Evolutionary conservation across 768 basidiomycete species (phyloP).

Genomic region (Royoungia palumana): DNA sequence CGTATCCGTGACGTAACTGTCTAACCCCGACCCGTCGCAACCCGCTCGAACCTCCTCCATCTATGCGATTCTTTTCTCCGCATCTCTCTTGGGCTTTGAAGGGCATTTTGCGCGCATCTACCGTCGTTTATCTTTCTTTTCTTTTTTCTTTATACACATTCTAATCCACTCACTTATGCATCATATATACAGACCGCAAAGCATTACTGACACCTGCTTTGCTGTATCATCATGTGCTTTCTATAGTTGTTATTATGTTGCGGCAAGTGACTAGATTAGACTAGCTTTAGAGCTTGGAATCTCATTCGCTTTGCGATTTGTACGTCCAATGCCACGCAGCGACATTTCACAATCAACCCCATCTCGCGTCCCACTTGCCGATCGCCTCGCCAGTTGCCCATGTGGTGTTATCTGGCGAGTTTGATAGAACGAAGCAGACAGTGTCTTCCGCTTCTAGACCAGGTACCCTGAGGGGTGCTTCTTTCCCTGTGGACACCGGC

Average conservation of each 20-base stretch:
- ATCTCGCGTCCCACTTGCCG: slow-evolving; percentile 40
- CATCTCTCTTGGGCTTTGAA: slow-evolving; percentile 14
- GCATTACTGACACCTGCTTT: slow-evolving; percentile 23
- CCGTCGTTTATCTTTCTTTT: slow-evolving; percentile 17
- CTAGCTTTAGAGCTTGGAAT: slow-evolving; percentile 14
- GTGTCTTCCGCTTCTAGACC: slow-evolving; percentile 53
- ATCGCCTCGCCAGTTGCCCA: slow-evolving; percentile 49
- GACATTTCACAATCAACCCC: slow-evolving; percentile 29
- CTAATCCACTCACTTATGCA: slow-evolving; percentile 37
- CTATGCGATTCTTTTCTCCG: not conserved
- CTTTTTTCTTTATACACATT: slow-evolving; percentile 13
- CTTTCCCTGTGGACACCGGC: slow-evolving; percentile 25
- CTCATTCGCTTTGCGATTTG: slow-evolving; percentile 40
- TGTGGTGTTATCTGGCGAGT: slow-evolving; percentile 3
- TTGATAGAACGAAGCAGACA: slow-evolving; percentile 41
- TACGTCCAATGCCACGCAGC: slow-evolving; percentile 22
- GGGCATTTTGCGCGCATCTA: slow-evolving; percentile 16
- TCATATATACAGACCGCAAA: slow-evolving; percentile 32
- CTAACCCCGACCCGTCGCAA: slow-evolving; percentile 5
- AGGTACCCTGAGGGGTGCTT: slow-evolving; percentile 41
- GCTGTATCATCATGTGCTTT: slow-evolving; percentile 33
- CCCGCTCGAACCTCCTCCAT: not conserved
- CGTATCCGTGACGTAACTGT: slow-evolving; percentile 42
- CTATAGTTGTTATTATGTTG: slow-evolving; percentile 31
- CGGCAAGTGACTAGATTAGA: slow-evolving; percentile 33